Evolutionary conservation across 2,329 filamentous ascomycete species (phyloP).

Genomic region (Aschersonia sp.): DNA sequence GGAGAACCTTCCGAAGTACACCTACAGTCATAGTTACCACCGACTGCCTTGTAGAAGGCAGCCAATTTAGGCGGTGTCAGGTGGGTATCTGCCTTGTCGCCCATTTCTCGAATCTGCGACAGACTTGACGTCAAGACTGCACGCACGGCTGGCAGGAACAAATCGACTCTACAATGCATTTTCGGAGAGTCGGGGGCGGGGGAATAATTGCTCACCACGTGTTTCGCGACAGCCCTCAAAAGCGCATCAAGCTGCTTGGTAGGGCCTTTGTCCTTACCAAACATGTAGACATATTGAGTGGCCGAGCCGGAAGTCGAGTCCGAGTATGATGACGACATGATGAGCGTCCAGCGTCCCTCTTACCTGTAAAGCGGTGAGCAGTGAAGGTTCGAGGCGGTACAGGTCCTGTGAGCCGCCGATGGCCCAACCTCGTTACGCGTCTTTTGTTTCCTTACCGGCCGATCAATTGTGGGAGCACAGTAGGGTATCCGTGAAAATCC

Average conservation of each 20-base stretch:
- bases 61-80: constrained; percentile 57
- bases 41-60: constrained; percentile 61
- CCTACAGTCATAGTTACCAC: constrained; percentile 58
- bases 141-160: too few relatives aligned
- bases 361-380: constrained; percentile 3
- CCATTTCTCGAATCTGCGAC: constrained; percentile 38
- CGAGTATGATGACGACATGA: constrained; percentile 10
- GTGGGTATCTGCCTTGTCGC: constrained; percentile 35
- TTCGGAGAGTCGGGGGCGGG: too few relatives aligned
- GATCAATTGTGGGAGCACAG: not conserved
- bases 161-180: too few relatives aligned
- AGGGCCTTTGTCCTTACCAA: constrained; percentile 51
- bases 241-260: constrained; percentile 53
- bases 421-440: not conserved
- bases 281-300: constrained; percentile 49
- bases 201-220: constrained; percentile 45
- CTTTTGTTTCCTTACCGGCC: not conserved
- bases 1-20: not conserved
- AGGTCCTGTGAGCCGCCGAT: not conserved
- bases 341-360: not conserved
- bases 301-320: constrained; percentile 10
- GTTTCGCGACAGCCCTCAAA: constrained; percentile 49
- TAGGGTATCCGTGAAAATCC: not conserved
- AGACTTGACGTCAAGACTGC: not conserved
- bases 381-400: not conserved